Conservation (phyloP, 768 basidiomycete species). For the Termitomyces sp. region DNA sequence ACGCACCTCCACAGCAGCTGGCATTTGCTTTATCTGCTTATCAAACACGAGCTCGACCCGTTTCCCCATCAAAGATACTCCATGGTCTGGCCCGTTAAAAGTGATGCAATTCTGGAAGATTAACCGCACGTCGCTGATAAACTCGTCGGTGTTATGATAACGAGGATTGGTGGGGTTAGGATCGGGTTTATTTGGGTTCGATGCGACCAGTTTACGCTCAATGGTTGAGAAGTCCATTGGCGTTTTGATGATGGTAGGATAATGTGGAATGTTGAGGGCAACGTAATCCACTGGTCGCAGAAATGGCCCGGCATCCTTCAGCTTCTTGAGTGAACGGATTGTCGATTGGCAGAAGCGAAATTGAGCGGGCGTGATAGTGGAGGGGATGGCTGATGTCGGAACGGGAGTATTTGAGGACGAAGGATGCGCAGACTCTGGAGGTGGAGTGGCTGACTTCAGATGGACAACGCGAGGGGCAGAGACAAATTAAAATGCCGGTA, state of each 20-base stretch:
- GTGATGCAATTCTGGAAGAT: slow-evolving; percentile 84
- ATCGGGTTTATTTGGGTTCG: slow-evolving; percentile 76
- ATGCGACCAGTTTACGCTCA: slow-evolving; percentile 78
- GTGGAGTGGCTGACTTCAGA: slow-evolving; percentile 71
- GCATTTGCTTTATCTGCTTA: slow-evolving; percentile 81
- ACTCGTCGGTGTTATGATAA: slow-evolving; percentile 73
- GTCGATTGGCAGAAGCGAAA: slow-evolving; percentile 75
- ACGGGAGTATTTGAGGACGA: slow-evolving; percentile 31
- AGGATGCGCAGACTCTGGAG: slow-evolving; percentile 48
- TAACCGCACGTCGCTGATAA: slow-evolving; percentile 77
- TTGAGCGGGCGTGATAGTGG: slow-evolving; percentile 61
- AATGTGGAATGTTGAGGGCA: slow-evolving; percentile 81
- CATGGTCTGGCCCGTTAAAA: slow-evolving; percentile 93
- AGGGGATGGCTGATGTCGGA: slow-evolving; percentile 23
- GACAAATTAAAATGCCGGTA: slow-evolving; percentile 47
- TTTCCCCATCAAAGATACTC: slow-evolving; percentile 72
- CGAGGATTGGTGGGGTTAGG: slow-evolving; percentile 65
- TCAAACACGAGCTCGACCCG: slow-evolving; percentile 82
- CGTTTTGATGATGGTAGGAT: slow-evolving; percentile 75
- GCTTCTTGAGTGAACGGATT: slow-evolving; percentile 77
- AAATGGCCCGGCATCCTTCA: slow-evolving; percentile 81
- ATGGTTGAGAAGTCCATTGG: slow-evolving; percentile 96
- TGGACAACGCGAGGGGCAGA: slow-evolving; percentile 19
- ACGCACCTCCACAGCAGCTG: slow-evolving; percentile 68
- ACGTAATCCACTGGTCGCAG: slow-evolving; percentile 84